Evolutionary conservation across 257 asterid genomes (phyloP).

Genomic region (Gentiana dahurica): DNA sequence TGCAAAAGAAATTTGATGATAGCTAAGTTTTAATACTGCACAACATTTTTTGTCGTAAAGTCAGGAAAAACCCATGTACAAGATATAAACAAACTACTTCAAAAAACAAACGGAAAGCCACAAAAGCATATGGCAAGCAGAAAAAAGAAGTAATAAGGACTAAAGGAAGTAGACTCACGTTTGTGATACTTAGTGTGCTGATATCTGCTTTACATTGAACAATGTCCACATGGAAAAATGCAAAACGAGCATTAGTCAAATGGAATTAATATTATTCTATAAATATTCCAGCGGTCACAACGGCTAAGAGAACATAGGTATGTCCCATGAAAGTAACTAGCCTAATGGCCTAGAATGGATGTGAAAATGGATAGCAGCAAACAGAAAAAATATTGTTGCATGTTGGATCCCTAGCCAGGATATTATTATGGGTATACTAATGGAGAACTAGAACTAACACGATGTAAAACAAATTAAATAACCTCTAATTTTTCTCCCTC

Average conservation of each 20-base stretch:
- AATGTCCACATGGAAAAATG: constrained; percentile 35
- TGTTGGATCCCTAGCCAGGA: too few species aligned
- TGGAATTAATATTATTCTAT: background rate
- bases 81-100: background rate
- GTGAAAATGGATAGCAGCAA: too few species aligned
- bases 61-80: too few species aligned
- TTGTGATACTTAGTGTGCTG: constrained; percentile 98
- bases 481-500: too few species aligned
- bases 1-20: constrained; percentile 26
- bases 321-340: too few species aligned
- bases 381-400: too few species aligned
- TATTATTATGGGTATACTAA: too few species aligned
- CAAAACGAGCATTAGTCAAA: constrained; percentile 22
- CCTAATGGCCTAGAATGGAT: too few species aligned
- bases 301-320: too few species aligned
- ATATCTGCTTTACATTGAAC: constrained; percentile 52
- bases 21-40: background rate
- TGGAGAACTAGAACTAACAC: too few species aligned
- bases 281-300: background rate
- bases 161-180: constrained; percentile 56
- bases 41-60: too few species aligned
- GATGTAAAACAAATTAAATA: too few species aligned
- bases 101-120: background rate
- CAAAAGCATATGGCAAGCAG: background rate
- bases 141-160: background rate